Percentiles rank a stretch among this genome's conserved stretches.
Conservation (phyloP, 768 basidiomycete species). For the Suillus spraguei region DNA sequence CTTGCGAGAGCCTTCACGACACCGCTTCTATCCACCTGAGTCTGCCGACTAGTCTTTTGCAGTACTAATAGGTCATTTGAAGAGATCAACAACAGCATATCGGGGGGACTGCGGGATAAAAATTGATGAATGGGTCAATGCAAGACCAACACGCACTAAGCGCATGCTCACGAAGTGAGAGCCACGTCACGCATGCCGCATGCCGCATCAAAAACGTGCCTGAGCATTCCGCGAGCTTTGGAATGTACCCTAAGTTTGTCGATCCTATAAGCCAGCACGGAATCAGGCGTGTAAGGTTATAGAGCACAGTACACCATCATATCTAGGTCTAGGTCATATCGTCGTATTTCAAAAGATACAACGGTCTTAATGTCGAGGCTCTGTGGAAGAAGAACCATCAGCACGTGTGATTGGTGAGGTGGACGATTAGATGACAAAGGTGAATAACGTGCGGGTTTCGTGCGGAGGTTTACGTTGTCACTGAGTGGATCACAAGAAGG, state of each 20-base stretch:
- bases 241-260: neutral
- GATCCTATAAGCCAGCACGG: neutral
- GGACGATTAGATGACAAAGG: slow-evolving; percentile 5
- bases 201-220: neutral
- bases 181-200: neutral
- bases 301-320: neutral
- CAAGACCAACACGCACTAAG: slow-evolving; percentile 4
- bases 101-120: slow-evolving; percentile 4
- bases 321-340: neutral
- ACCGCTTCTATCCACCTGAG: neutral
- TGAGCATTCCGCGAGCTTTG: neutral
- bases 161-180: neutral
- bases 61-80: neutral
- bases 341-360: neutral
- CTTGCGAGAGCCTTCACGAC: neutral
- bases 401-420: slow-evolving; percentile 10
- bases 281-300: neutral
- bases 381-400: slow-evolving; percentile 6
- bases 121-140: slow-evolving; percentile 2
- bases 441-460: slow-evolving; percentile 5
- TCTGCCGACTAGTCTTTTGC: neutral
- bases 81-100: slow-evolving; percentile 10
- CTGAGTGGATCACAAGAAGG: neutral
- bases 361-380: neutral
- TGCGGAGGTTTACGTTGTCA: slow-evolving; percentile 2